Evolutionary conservation across 2,329 filamentous ascomycete species (phyloP).

Genomic region (Penicillium sp.): DNA sequence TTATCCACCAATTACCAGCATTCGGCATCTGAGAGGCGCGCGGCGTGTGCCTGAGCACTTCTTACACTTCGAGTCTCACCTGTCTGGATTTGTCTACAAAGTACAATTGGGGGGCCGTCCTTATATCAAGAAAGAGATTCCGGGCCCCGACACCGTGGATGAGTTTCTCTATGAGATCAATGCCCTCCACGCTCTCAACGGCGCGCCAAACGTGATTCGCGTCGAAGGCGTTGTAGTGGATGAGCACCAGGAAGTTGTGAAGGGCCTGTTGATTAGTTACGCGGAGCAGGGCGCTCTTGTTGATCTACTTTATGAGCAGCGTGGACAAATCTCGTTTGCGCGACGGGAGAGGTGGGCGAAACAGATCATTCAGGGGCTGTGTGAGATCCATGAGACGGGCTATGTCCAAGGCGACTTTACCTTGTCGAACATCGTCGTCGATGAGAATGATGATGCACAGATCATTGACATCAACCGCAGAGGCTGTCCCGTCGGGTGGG

Average conservation of each 20-base stretch:
- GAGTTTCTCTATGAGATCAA: conserved; percentile 98
- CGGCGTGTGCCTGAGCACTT: conserved; percentile 61
- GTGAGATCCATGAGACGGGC: conserved; percentile 89
- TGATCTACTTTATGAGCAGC: conserved; percentile 79
- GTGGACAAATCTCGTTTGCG: conserved; percentile 59
- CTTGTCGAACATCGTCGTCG: conserved; percentile 92
- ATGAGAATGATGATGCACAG: conserved; percentile 74
- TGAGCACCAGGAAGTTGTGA: conserved; percentile 65
- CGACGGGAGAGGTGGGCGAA: conserved; percentile 79
- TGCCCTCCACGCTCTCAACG: conserved; percentile 71
- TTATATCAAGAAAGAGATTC: conserved; percentile 97
- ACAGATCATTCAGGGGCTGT: conserved; percentile 82
- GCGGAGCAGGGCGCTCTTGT: conserved; percentile 82
- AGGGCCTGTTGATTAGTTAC: conserved; percentile 82
- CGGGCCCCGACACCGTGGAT: conserved; percentile 87
- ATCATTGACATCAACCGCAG: conserved; percentile 98
- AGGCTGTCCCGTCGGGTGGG: conserved; percentile 97
- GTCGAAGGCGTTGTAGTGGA: conserved; percentile 87
- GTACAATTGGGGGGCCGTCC: conserved; percentile 62
- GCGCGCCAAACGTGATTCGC: conserved; percentile 70
- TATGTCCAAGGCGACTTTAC: conserved; percentile 98
- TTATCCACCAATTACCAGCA: conserved; percentile 67
- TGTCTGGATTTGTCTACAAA: conserved; percentile 97
- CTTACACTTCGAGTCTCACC: conserved; percentile 79
- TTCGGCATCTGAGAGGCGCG: conserved; percentile 59